A percentile compares a stretch with the other conserved stretches of the same genome.
Conservation (phyloP, 2,329 filamentous ascomycete species). For the Bipolaris oryzae region DNA sequence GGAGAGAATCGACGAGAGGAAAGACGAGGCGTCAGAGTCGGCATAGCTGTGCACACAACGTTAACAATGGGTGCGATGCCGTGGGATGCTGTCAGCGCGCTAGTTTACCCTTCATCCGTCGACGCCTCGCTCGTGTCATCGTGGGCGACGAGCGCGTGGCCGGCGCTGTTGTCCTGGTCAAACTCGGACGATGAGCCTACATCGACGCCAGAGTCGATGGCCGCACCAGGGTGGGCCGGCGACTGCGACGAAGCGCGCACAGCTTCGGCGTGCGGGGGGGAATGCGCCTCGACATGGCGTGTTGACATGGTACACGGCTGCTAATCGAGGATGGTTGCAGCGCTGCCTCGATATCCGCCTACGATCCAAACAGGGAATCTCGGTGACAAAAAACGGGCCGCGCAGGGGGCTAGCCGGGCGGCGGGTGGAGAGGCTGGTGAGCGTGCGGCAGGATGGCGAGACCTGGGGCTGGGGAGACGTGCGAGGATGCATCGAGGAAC, state of each 20-base stretch:
- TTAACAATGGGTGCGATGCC: slow-evolving; percentile 1
- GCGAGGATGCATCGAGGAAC: not conserved
- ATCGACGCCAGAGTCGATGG: slow-evolving; percentile 26
- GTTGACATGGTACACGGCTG: not conserved
- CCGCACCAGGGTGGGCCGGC: not conserved
- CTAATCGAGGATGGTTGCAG: too few species aligned
- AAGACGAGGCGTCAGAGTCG: slow-evolving; percentile 29
- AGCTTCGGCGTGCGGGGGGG: not conserved
- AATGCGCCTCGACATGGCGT: not conserved
- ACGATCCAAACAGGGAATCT: not conserved
- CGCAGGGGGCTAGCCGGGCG: not conserved
- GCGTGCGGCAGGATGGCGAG: not conserved
- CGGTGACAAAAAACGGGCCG: not conserved
- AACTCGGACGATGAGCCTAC: slow-evolving; percentile 18
- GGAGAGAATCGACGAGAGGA: slow-evolving; percentile 30
- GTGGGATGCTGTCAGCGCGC: not conserved
- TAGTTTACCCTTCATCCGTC: slow-evolving; percentile 29
- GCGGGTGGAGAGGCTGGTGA: slow-evolving; percentile 1
- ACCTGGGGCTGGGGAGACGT: not conserved
- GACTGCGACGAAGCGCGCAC: not conserved
- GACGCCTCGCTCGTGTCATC: slow-evolving; percentile 26
- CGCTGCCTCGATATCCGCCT: too few species aligned
- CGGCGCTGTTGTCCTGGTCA: slow-evolving; percentile 28
- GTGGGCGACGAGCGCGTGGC: slow-evolving; percentile 24
- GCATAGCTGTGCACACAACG: slow-evolving; percentile 18